Base-by-base conservation (phyloP, 2,329 filamentous ascomycete species). In the Neocucurbitaria cava region DNA sequence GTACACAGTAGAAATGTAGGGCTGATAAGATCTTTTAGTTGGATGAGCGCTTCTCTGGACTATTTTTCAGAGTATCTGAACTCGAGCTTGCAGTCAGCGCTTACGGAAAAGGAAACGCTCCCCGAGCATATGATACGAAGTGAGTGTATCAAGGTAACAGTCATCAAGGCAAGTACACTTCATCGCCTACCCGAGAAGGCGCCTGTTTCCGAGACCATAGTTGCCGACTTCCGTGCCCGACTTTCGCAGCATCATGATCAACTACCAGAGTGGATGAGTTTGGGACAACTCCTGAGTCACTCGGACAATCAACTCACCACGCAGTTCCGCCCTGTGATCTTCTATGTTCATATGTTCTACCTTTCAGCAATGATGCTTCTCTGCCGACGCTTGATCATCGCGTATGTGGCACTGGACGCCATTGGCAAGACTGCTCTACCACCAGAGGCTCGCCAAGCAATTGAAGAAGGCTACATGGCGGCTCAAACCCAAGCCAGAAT, bases 341-440 rank as follows among this genome's bases (percentile, higher is more conserved):
- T 62, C 39, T 62, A 65, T 18, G 49, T 62, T 11, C 64, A 67
- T 41, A 49, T 64, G 6, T 64, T 67, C 43, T 65, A 62, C n/a
- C 50, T 65, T 15, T 63, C 60, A n/a, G 58, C 62, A 10, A 62
- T 62, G 58, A 58, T 59, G 47, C 46, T 64, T 5, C 52, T 67
- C 1, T 56, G 59, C 26, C 56, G 64, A 5, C 54, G 53, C 5
- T 38, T 63, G 3, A 44, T 64, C n/a, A 58, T 50, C 13, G 47
- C 52, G n/a, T 45, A 58, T n/a, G 43, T 55, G 23, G 30, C 52
- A 15, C 39, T 38, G 15, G 41, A 50, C 28, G 21, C 33, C 17
- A 10, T 15, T 33, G 52, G 52, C 18, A 46, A 28, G 9, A 35
- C 54, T 5, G 17, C 10, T 30, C 31, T 56, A 17, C 48, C 48